phyloP scores from a whole-genome alignment of 1,284 basidiomycete species.

The Fomitopsis betulina region DNA sequence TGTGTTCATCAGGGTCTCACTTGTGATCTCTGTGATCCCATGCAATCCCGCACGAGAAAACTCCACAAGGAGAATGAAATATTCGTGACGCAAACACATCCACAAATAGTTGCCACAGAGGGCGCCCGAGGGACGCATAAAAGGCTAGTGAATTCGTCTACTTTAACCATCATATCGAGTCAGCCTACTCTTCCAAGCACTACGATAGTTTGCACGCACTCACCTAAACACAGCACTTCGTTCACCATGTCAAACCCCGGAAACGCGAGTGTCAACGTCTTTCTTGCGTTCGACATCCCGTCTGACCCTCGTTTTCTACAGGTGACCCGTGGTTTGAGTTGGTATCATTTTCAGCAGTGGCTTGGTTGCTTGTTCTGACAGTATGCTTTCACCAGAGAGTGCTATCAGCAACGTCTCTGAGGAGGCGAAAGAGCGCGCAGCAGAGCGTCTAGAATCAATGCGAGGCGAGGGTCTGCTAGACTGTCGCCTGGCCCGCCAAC shows the following conservation, averaged over 20 bases:
- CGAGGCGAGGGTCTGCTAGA: constrained; percentile 18
- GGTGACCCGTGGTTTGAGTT: constrained; percentile 20
- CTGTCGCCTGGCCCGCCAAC: constrained; percentile 10
- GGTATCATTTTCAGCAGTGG: neutral
- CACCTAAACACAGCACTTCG: neutral
- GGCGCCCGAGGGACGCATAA: neutral
- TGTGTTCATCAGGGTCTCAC: neutral
- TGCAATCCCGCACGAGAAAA: neutral
- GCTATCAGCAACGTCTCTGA: constrained; percentile 42
- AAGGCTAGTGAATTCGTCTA: neutral
- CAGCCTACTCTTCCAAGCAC: neutral
- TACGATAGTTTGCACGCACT: neutral
- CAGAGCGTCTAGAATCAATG: constrained; percentile 37
- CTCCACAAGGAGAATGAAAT: neutral
- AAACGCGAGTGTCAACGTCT: constrained; percentile 10
- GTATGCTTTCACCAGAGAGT: constrained; percentile 21
- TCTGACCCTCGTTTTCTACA: constrained; percentile 3
- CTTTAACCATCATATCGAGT: neutral
- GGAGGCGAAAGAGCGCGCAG: constrained; percentile 42
- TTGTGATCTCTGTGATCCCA: neutral
- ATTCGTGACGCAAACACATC: neutral
- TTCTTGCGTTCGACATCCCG: neutral
- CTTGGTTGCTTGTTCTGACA: neutral
- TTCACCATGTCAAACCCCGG: constrained; percentile 12
- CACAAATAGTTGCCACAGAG: neutral